Conservation (phyloP, 106 monocot genomes). For the Allium sativum region DNA sequence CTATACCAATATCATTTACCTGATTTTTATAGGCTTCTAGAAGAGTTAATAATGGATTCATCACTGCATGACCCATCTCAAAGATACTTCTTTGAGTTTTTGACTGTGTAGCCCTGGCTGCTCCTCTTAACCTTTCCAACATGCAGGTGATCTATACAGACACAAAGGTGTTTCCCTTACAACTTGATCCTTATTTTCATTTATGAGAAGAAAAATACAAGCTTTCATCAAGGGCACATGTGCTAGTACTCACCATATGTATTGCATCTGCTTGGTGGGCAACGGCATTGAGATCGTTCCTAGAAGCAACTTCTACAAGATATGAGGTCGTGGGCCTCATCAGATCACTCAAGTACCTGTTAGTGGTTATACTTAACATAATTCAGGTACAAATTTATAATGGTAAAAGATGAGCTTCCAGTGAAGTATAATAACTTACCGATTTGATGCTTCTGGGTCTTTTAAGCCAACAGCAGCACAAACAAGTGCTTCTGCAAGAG, state of each 20-base stretch:
- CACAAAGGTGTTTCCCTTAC: neutral
- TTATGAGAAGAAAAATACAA: neutral
- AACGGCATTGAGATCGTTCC: constrained; percentile 50
- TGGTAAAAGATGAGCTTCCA: neutral
- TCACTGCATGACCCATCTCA: constrained; percentile 64
- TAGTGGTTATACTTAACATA: neutral
- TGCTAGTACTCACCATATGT: constrained; percentile 37
- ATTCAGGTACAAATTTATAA: constrained; percentile 4
- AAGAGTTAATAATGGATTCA: constrained; percentile 70
- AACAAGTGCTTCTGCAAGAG: constrained; percentile 78
- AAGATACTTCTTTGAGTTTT: constrained; percentile 82
- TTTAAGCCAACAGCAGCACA: constrained; percentile 66
- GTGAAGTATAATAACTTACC: constrained; percentile 19
- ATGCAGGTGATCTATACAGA: constrained; percentile 66
- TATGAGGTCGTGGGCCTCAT: constrained; percentile 66
- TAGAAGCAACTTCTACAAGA: constrained; percentile 55
- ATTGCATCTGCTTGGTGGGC: constrained; percentile 73
- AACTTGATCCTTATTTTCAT: neutral
- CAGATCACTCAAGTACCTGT: constrained; percentile 76
- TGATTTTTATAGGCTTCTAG: constrained; percentile 82
- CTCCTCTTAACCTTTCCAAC: constrained; percentile 89
- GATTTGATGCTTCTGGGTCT: constrained; percentile 60
- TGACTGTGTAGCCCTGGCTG: constrained; percentile 79
- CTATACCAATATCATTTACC: constrained; percentile 26
- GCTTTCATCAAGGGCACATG: neutral